These are phyloP conservation scores for Lactarius sanguifluus DNA, from an alignment of 768 basidiomycete genomes.

Conservation along the genomic window DNA sequence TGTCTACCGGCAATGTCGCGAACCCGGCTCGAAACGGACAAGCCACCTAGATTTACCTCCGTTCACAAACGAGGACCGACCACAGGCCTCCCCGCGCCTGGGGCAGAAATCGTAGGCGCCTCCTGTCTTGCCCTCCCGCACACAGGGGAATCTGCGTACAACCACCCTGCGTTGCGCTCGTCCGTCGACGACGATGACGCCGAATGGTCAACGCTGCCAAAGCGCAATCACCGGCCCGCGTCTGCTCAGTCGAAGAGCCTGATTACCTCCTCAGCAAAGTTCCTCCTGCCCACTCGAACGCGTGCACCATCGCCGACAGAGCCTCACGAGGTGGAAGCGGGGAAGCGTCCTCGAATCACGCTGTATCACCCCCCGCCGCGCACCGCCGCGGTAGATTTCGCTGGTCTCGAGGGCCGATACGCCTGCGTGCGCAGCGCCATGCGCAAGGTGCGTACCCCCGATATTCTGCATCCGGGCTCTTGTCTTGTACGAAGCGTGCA, in stretches of 20 bases:
- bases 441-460: conserved; percentile 19
- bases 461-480: too few species aligned
- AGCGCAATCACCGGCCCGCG: conserved; percentile 10
- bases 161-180: conserved; percentile 14
- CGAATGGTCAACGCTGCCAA: conserved; percentile 24
- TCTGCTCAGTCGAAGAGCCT: background rate
- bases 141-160: conserved; percentile 16
- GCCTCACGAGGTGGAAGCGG: background rate
- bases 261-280: conserved; percentile 17
- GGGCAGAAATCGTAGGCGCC: background rate
- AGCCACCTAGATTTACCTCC: background rate
- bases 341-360: conserved; percentile 19
- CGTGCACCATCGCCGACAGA: background rate
- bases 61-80: background rate
- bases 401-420: conserved; percentile 17
- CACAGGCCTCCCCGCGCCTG: background rate
- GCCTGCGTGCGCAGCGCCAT: conserved; percentile 17
- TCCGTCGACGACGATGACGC: conserved; percentile 11
- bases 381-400: conserved; percentile 9
- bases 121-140: background rate
- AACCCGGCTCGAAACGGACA: background rate
- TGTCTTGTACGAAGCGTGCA: background rate
- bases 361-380: conserved; percentile 26
- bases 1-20: background rate
- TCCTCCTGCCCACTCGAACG: conserved; percentile 14